phyloP scores from a whole-genome alignment of 176 grass and related monocot genomes.

The Luzula sylvatica region DNA sequence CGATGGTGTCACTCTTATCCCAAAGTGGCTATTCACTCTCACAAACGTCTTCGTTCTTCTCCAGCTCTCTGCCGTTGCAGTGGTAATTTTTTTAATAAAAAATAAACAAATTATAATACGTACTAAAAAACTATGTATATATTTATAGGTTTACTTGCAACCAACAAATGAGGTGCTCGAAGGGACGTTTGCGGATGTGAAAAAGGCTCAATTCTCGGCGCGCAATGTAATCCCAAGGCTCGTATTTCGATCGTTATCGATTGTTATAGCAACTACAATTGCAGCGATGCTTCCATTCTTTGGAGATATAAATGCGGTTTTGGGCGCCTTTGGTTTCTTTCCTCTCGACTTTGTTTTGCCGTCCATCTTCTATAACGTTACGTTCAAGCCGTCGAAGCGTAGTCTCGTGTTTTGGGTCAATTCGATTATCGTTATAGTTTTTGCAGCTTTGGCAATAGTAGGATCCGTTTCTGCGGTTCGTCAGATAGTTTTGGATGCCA shows the following conservation, averaged over 20 bases:
- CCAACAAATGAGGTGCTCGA: conserved; percentile 87
- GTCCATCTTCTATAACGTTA: conserved; percentile 67
- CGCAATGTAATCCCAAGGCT: conserved; percentile 55
- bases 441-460: conserved; percentile 41
- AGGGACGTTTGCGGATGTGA: conserved; percentile 48
- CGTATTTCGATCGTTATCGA: conserved; percentile 36
- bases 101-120: not conserved
- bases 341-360: conserved; percentile 88
- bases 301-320: conserved; percentile 76
- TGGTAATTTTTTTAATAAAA: conserved; percentile 31
- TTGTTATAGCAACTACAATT: conserved; percentile 50
- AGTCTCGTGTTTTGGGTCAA: conserved; percentile 73
- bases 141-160: conserved; percentile 63
- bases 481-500: conserved; percentile 71
- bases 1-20: conserved; percentile 40
- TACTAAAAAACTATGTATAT: not conserved
- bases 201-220: conserved; percentile 37
- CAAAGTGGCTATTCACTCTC: conserved; percentile 46
- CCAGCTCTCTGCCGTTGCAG: conserved; percentile 64
- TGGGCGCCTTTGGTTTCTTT: conserved; percentile 82
- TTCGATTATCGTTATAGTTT: conserved; percentile 46
- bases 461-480: conserved; percentile 59
- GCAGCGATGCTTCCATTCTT: conserved; percentile 94
- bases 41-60: conserved; percentile 66
- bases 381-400: conserved; percentile 69